Evolutionary conservation across 805 yeast genomes (phyloP), one percentile per base, ranked within the genome.

Genomic region (Yarrowia sp.): DNA sequence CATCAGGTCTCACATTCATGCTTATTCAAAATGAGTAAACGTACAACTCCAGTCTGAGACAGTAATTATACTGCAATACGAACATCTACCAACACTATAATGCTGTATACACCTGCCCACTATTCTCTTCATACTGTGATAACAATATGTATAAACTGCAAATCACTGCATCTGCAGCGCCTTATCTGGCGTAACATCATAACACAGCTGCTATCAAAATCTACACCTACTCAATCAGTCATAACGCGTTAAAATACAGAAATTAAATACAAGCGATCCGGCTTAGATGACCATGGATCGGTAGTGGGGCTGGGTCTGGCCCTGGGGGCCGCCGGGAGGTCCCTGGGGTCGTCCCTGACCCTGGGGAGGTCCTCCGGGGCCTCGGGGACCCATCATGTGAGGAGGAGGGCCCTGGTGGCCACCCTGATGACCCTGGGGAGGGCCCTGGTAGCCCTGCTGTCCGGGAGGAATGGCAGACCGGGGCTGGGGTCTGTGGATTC

Each of bases 201-300:
- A 22, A 22, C 5, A 22, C 28, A 5, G 28, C 4, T 22, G 28
- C 3, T 22, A 22, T 22, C 15, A 36, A 39, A 4, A 41, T 22
- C 15, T 9, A 8, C 13, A 18, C 9, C 10, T 2, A 14, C 51
- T 15, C 53, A 33, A 32, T 31, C n/a, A 33, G 55, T 32, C 38
- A 55, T 55, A 41, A 41, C 39, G 31, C 48, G 45, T 55, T 55
- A 55, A 41, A 58, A 36, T 44, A 58, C 64, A 43, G 43, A 57
- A 39, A 43, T 58, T 58, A 44, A 43, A 58, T 58, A 43, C 64
- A 43, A 35, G 50, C 10, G 55, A 48, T 31, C 55, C 55, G n/a
- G 36, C 64, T n/a, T 58, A 58, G 14, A 58, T 58, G 28, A 58
- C 64, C 64, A 58, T 58, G 41, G 64, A 58, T 43, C 43, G 64